Conservation (phyloP, 73 alveolate species). For the Stentor roeselii region DNA sequence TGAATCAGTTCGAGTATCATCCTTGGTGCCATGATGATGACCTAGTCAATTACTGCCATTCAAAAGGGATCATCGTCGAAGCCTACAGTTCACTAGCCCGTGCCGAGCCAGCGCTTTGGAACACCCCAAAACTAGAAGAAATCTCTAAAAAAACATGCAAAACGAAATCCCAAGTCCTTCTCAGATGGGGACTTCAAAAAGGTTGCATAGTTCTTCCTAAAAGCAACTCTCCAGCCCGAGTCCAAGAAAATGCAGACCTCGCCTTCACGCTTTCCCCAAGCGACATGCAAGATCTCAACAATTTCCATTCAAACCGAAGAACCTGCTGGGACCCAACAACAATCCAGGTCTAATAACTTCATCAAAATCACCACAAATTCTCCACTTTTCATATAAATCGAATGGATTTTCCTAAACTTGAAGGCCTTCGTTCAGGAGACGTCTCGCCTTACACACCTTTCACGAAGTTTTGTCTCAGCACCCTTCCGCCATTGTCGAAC, state of each 20-base stretch:
- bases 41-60: slow-evolving; percentile 66
- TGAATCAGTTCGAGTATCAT: slow-evolving; percentile 83
- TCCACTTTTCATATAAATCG: too few relatives aligned
- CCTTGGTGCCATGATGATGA: slow-evolving; percentile 78
- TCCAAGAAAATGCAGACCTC: slow-evolving; percentile 66
- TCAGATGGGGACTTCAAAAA: slow-evolving; percentile 77
- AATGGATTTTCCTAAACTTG: too few relatives aligned
- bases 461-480: too few relatives aligned
- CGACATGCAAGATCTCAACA: too few relatives aligned
- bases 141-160: slow-evolving; percentile 54
- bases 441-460: too few relatives aligned
- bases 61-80: slow-evolving; percentile 56
- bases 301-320: too few relatives aligned
- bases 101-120: slow-evolving; percentile 57
- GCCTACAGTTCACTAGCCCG: slow-evolving; percentile 91
- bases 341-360: too few relatives aligned
- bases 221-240: slow-evolving; percentile 59
- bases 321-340: too few relatives aligned
- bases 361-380: too few relatives aligned
- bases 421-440: too few relatives aligned
- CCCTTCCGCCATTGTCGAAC: too few relatives aligned
- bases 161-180: slow-evolving; percentile 51
- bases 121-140: slow-evolving; percentile 39
- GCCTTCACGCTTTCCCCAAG: too few relatives aligned
- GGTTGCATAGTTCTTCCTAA: slow-evolving; percentile 73